Percentiles rank a stretch among this genome's conserved stretches.
phyloP scores from a whole-genome alignment of 2,329 filamentous ascomycete species.

The Pyricularia sp. region DNA sequence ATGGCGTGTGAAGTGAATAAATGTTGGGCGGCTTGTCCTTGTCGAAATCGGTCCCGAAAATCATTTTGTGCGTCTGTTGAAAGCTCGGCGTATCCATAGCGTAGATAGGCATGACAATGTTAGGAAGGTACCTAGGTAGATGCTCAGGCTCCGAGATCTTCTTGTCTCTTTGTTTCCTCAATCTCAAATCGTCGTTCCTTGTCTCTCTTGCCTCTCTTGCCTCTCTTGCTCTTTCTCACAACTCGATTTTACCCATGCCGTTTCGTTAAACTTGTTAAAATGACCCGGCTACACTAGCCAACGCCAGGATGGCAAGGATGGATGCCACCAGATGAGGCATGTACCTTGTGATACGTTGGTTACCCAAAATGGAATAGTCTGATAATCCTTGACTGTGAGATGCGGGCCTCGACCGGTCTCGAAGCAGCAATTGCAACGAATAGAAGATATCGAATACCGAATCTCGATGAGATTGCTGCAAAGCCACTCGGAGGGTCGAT shows the following conservation, averaged over 20 bases:
- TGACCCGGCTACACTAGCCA: not conserved
- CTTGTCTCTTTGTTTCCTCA: too few relatives aligned
- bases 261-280: not conserved
- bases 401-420: not conserved
- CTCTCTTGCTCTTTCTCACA: too few relatives aligned
- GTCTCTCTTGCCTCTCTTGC: too few relatives aligned
- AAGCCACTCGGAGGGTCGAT: not conserved
- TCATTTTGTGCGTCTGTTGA: not conserved
- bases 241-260: too few relatives aligned
- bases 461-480: not conserved
- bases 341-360: not conserved
- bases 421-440: not conserved
- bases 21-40: not conserved
- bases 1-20: not conserved
- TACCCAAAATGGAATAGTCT: not conserved
- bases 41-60: not conserved
- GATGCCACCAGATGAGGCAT: not conserved
- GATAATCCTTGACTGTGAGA: not conserved
- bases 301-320: not conserved
- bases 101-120: not conserved
- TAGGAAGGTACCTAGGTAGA: too few relatives aligned
- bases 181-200: too few relatives aligned
- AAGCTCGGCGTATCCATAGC: not conserved
- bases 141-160: too few relatives aligned
- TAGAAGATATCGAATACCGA: not conserved